Conservation (phyloP, 148 eudicot genomes). For the Rhododendron simsii region DNA sequence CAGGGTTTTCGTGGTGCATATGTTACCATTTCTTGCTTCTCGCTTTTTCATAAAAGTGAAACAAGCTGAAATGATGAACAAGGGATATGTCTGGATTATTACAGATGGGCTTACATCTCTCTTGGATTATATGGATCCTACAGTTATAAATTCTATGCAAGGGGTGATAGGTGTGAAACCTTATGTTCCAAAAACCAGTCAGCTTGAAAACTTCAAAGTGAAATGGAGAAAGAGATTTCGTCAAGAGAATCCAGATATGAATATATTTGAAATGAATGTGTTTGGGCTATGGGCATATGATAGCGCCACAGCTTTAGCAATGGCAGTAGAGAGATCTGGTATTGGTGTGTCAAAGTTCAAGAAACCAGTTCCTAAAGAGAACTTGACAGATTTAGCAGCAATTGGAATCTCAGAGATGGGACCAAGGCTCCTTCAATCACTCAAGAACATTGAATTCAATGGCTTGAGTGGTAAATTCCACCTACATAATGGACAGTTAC, state of each 20-base stretch:
- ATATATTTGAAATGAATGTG: conserved; percentile 21
- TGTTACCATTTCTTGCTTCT: conserved; percentile 38
- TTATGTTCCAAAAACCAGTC: conserved; percentile 31
- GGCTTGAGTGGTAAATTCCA: conserved; percentile 57
- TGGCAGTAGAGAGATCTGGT: conserved; percentile 40
- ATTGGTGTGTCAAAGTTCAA: conserved; percentile 16
- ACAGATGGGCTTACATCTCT: conserved; percentile 43
- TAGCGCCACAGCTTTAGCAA: conserved; percentile 45
- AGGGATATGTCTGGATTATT: conserved; percentile 69
- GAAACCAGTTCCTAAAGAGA: conserved; percentile 1
- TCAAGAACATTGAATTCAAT: conserved; percentile 26
- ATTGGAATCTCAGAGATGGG: conserved; percentile 48
- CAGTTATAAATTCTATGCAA: conserved; percentile 42
- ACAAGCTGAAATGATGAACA: conserved; percentile 53
- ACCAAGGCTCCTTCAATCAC: conserved; percentile 24
- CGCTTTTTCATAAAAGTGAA: conserved; percentile 41
- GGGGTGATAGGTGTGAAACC: conserved; percentile 66
- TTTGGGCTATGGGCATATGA: conserved; percentile 65
- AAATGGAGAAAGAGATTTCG: conserved; percentile 40
- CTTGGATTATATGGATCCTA: conserved; percentile 29
- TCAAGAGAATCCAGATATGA: conserved; percentile 35
- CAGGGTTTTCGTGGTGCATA: conserved; percentile 67
- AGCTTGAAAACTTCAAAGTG: conserved; percentile 23
- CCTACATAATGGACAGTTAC: conserved; percentile 38
- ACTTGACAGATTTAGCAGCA: conserved; percentile 29